Conservation (phyloP, 75 land plant genomes). For the Selaginella moellendorffii region DNA sequence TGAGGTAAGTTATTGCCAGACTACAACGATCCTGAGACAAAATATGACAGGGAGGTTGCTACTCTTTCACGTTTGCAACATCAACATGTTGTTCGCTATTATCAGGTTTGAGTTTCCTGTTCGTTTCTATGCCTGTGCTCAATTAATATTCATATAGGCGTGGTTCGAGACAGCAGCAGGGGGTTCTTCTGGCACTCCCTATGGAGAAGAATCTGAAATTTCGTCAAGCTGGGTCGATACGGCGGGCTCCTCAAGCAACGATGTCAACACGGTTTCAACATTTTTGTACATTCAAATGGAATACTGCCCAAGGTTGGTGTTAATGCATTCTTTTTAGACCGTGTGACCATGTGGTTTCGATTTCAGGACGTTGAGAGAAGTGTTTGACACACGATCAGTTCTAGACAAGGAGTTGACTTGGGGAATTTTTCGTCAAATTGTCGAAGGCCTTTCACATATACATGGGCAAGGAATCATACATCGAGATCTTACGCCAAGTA, state of each 20-base stretch:
- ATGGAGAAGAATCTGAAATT: constrained; percentile 20
- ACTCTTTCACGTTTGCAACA: constrained; percentile 91
- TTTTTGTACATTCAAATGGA: constrained; percentile 93
- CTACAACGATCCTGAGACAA: no score
- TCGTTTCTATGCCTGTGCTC: constrained; percentile 4
- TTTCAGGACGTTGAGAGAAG: constrained; percentile 73
- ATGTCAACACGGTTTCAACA: constrained; percentile 19
- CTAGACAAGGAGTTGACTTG: constrained; percentile 54
- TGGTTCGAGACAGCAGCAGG: constrained; percentile 74
- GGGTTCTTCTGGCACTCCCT: constrained; percentile 16
- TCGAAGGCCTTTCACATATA: constrained; percentile 89
- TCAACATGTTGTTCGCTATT: constrained; percentile 98
- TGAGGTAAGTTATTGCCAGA: constrained; percentile 36
- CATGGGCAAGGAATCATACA: constrained; percentile 97
- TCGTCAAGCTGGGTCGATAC: constrained; percentile 27
- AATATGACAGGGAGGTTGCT: constrained; percentile 92
- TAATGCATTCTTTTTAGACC: constrained; percentile 3
- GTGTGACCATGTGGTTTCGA: not conserved
- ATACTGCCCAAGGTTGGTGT: constrained; percentile 68
- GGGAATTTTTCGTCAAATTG: constrained; percentile 90
- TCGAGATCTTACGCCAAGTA: constrained; percentile 89
- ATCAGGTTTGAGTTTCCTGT: constrained; percentile 75
- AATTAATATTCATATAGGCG: constrained; percentile 36
- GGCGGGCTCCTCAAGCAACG: not conserved
- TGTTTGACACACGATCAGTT: constrained; percentile 41